Percentiles rank a stretch among this genome's conserved stretches.
These are phyloP conservation scores for Scutellaria baicalensis DNA, from an alignment of 257 asterid species.

Conservation along the genomic window DNA sequence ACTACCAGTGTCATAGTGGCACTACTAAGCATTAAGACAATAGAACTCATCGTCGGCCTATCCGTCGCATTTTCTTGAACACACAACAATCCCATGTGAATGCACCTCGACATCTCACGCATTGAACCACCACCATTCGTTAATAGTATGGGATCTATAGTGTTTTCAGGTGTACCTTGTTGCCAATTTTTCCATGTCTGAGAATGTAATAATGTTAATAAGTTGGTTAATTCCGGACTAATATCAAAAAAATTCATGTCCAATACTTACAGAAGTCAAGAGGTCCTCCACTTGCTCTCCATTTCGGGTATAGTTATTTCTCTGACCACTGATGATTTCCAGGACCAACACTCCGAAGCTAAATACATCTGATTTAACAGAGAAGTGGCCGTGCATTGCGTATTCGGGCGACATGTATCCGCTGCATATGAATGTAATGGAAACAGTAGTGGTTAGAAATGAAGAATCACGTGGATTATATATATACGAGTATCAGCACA, in stretches of 20 bases:
- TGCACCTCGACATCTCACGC: conserved; percentile 13
- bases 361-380: too few relatives aligned
- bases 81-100: conserved; percentile 21
- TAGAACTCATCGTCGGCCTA: conserved; percentile 15
- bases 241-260: too few relatives aligned
- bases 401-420: background rate
- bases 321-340: background rate
- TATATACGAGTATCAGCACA: too few relatives aligned
- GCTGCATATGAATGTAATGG: background rate
- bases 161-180: background rate
- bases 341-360: background rate
- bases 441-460: too few relatives aligned
- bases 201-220: background rate
- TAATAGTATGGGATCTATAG: background rate
- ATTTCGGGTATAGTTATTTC: background rate
- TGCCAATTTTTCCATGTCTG: conserved; percentile 2
- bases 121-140: background rate
- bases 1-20: background rate
- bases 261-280: background rate
- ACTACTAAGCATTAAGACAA: conserved; percentile 15
- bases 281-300: background rate
- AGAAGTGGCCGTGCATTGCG: background rate
- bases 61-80: conserved; percentile 1
- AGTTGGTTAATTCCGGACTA: too few relatives aligned
- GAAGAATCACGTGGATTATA: too few relatives aligned